Evolutionary conservation across 805 yeast genomes (phyloP), one percentile per base, ranked within the genome.

Genomic region (Pichia rugopelliculosa): DNA sequence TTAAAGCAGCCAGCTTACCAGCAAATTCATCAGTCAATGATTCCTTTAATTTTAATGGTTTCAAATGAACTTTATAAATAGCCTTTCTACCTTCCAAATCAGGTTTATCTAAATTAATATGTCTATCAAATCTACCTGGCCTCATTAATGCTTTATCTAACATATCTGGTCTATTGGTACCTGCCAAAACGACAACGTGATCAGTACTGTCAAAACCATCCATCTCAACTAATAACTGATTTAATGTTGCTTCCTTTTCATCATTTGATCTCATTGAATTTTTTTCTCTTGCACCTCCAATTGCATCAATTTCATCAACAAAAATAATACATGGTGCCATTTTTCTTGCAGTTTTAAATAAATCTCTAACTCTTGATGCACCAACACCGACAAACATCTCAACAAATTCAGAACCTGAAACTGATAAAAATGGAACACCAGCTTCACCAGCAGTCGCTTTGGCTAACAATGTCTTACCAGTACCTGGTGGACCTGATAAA

Each of bases 331-430:
- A 76, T 15, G 99, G 99, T 0, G 99, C 96, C 66, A 84, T 80
- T 62, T 87, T 87, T 59, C 98, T 77, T 1, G 99, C 99, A 25
- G 87, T 85, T 53, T 83, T 78, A 71, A 93, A 93, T 58, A 93
- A 72, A 65, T 93, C 99, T 65, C 99, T 89, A 25, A 93, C 99
- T 65, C 99, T 80, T 17, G 96, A 85, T 2, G 99, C 98, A 71
- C 99, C 99, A 22, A 91, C 97, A 74, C 99, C 99, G 26, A 90
- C 98, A 72, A 89, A 93, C 98, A 91, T 93, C 66, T 91, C 98
- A 13, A 93, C 96, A 57, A 91, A 91, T 66, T 91, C 99, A 6
- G 98, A 90, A 54, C 99, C 99, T 1, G 96, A 87, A 18, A 93
- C 98, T 15, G 96, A 86, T 59, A 82, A 82, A 64, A 93, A 93